Base-by-base conservation (phyloP, 164 flowering plant species). In the Litsea cubeba region DNA sequence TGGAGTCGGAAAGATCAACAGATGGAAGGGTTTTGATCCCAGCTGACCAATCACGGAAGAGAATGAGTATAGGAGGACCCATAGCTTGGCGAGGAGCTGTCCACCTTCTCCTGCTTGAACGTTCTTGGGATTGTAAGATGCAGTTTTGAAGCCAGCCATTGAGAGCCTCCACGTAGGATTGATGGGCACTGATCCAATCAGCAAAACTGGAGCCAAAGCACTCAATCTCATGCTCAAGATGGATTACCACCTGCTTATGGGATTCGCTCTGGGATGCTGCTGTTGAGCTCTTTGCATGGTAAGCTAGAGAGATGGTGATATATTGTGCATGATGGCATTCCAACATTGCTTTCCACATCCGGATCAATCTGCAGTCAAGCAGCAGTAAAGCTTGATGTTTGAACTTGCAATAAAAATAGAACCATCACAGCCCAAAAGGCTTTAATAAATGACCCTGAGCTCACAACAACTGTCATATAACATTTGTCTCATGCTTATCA, bases 321-420 rank as follows among this genome's bases (percentile, higher is more conserved):
- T 94, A 90, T 75, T 96, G 98, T 24, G 93, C 81, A 65, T 94
- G 99, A 71, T 96, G 99, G 82, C 97, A 92, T 75, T 92, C 99
- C 20, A 96, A 89, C 98, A 96, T 92, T 58, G 85, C 87, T 76
- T 89, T 96, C 99, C 99, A 96, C 98, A 94, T 96, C 64, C 93
- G 82, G 62, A 82, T 85, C 77, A 91, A 79, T 75, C 99, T 96
- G 89, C 81, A 82, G 18, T 70, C 51, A 32, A 32, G 15, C 12
- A 69, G 46, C 67, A 76, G 62, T n/a, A 5, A 57, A 14, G 54
- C 14, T 51, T 11, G 50, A 23, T 50, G n/a, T 3, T 66, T 66
- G 69, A 66, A 32, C 30, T 66, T 30, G 69, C 50, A 68, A 32
- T 10, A 25, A 32, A 40, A 40, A 67, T 30, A 40, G 69, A 32